Evolutionary conservation across 257 asterid genomes (phyloP).

Genomic region (Avicennia marina): DNA sequence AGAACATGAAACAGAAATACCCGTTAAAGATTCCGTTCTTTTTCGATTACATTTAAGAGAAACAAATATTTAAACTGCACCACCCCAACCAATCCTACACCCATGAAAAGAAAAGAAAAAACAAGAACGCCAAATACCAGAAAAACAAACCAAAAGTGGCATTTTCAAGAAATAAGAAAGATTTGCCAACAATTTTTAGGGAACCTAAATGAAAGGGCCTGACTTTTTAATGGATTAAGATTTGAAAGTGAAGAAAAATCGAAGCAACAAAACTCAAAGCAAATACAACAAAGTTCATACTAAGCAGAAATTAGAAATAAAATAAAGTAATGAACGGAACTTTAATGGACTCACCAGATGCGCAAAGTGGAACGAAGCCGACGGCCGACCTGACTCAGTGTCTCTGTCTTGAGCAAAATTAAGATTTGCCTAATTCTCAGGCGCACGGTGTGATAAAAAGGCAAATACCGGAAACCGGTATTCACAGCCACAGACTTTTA

Average conservation of each 20-base stretch:
- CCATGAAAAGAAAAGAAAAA: neutral
- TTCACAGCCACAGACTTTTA: constrained; percentile 16
- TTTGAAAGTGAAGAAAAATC: neutral
- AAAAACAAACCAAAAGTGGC: neutral
- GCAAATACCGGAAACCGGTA: constrained; percentile 23
- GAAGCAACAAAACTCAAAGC: constrained; percentile 4
- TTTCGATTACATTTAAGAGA: neutral
- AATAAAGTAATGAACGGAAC: neutral
- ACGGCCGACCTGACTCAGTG: neutral
- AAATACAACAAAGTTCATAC: neutral
- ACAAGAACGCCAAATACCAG: neutral
- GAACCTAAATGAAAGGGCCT: too few species aligned
- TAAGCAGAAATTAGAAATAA: neutral
- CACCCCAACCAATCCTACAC: neutral
- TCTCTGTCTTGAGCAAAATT: neutral
- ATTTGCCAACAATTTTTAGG: neutral
- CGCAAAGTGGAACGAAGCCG: neutral
- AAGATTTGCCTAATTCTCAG: constrained; percentile 1
- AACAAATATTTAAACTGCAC: neutral
- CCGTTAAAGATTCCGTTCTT: neutral
- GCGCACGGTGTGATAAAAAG: neutral
- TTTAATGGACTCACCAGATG: constrained; percentile 12
- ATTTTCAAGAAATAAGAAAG: neutral
- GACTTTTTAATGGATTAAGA: neutral
- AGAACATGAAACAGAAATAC: neutral